Evolutionary conservation across 768 basidiomycete species (phyloP), one percentile per base, ranked within the genome.

Genomic region (Podaxis rugospora): DNA sequence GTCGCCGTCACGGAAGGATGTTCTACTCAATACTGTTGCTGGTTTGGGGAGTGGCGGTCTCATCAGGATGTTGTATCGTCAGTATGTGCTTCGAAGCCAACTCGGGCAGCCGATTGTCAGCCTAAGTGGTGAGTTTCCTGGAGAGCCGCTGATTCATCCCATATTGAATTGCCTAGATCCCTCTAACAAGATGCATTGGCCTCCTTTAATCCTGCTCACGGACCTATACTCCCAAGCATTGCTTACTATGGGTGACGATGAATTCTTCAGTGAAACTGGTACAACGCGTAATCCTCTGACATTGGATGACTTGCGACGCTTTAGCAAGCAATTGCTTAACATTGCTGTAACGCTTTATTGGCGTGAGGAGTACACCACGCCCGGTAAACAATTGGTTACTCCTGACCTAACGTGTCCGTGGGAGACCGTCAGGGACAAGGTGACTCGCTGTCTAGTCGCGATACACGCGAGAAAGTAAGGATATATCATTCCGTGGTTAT

Each of bases 241-340:
- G 35, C 78, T 93, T 35, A 94, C 94, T 0, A 92, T 98, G 82
- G 92, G 92, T 1, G 97, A 99, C 66, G 96, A 98, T 73, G 97
- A 98, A 70, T 98, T 98, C 76, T 97, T 97, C 70, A 83, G 68
- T 16, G 56, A 66, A 10, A 57, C 73, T 3, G 55, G 67, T 14
- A 67, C 75, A 4, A 69, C 78, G n/a, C 76, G 87, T 18, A 96
- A 95, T 63, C 90, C 95, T 0, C 80, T 98, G 1, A 78, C 80
- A 0, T 70, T 95, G 6, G 93, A 96, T 66, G 97, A 98, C 65
- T 80, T 98, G 21, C 74, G 79, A 35, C 77, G 81, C 3, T 85
- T 96, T 62, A 90, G 88, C 14, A 81, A 84, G n/a, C 83, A 92
- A 62, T 76, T 96, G 63, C 72, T 96, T 57, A 90, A 95, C 67